Base-by-base conservation (phyloP, 2,329 filamentous ascomycete genomes). In the Setomelanomma holmii region DNA sequence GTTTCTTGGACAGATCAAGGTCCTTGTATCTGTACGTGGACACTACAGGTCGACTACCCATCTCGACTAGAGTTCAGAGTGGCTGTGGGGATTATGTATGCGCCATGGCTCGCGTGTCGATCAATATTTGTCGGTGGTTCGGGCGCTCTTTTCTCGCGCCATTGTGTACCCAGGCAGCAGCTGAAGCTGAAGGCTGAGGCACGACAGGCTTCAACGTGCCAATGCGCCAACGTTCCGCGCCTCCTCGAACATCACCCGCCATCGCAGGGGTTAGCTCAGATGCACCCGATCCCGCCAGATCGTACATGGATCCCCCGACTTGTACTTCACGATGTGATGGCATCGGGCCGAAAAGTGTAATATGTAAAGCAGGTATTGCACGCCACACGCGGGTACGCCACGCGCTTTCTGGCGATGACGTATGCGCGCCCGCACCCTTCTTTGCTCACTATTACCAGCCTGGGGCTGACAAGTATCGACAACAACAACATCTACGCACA, bases 361-460 rank as follows among this genome's bases (percentile, higher is more conserved):
- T 35, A n/a, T 23, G 38, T 40, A 40, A 40, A 40, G 38, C 38
- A 40, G 38, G 38, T 40, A 40, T 22, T 42, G 21, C 7, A 30
- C 21, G 24, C 24, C 22, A 42, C 23, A 42, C 40, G 40, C 40
- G 16, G 20, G 8, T 35, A 35, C 41, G 42, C 42, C 42, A 45
- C 42, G 7, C 23, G n/a, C 12, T 38, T 14, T 11, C 5, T 34
- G 11, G 24, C n/a, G 19, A 45, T 45, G 42, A 45, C 42, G 42
- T 45, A 45, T 27, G 14, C 33, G 14, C n/a, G 17, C 27, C 8
- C 27, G 11, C 7, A 34, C 27, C 17, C 16, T 22, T n/a, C 10
- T 21, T 17, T 22, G 30, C 27, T 30, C 27, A 30, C 27, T 30
- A 30, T 30, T 6, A 30, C 5, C 27, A 30, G 14, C 27, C 27